Percentiles rank a stretch among this genome's conserved stretches.
Evolutionary conservation across 805 yeast genomes (phyloP).

Genomic region (Saccharomycopsis oosterbeekiorum): DNA sequence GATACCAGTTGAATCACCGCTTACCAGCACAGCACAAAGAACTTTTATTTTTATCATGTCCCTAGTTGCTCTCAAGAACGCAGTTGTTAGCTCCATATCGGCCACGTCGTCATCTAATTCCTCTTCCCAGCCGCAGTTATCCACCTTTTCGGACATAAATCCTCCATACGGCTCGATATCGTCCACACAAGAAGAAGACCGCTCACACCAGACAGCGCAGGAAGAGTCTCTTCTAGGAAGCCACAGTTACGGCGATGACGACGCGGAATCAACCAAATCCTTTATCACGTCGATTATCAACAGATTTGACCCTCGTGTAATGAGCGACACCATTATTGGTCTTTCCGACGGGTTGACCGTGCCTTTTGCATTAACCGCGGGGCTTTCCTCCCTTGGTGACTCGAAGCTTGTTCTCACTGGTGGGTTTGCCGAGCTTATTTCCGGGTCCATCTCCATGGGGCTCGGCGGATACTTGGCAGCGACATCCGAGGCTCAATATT

Average conservation of each 20-base stretch:
- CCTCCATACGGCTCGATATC: neutral
- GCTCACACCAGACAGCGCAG: neutral
- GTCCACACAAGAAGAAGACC: neutral
- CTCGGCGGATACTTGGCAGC: constrained; percentile 96
- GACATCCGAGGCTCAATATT: constrained; percentile 72
- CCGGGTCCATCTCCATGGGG: constrained; percentile 98
- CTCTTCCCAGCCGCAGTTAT: neutral
- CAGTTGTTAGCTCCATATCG: constrained; percentile 5
- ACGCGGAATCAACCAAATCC: neutral
- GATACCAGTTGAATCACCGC: no score
- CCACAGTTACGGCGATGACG: neutral
- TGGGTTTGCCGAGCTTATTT: constrained; percentile 93
- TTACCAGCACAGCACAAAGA: no score
- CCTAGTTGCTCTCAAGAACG: constrained; percentile 15
- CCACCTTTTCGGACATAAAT: neutral
- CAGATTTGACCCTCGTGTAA: constrained; percentile 77
- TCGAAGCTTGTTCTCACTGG: constrained; percentile 89
- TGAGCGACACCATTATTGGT: constrained; percentile 90
- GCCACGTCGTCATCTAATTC: neutral
- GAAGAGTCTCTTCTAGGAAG: constrained; percentile 4
- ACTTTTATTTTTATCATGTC: constrained; percentile 4
- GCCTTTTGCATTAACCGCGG: constrained; percentile 98
- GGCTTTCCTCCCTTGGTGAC: constrained; percentile 83
- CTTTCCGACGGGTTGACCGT: constrained; percentile 93
- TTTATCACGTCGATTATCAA: constrained; percentile 31